Conservation (phyloP, 2,329 filamentous ascomycete species). For the Peltaster fructicola region DNA sequence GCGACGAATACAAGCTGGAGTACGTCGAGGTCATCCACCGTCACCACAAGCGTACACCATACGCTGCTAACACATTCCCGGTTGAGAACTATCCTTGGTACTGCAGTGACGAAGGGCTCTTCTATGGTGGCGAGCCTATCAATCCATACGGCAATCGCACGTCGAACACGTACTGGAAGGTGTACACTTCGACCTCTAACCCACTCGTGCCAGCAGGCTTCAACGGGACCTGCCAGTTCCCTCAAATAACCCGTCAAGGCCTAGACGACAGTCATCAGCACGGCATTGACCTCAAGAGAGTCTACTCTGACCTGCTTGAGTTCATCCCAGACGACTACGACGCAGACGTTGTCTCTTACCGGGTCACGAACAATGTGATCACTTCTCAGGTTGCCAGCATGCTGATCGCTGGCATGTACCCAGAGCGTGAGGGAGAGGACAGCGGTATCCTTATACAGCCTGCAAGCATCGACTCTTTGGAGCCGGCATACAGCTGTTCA, state of each 20-base stretch:
- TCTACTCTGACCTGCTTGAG: constrained; percentile 51
- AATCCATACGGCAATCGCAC: constrained; percentile 28
- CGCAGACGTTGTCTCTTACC: constrained; percentile 37
- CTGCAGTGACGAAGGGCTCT: constrained; percentile 53
- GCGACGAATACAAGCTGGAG: constrained; percentile 41
- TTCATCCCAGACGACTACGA: constrained; percentile 42
- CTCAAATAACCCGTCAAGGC: constrained; percentile 56
- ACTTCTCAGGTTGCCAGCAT: constrained; percentile 66
- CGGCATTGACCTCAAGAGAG: constrained; percentile 56
- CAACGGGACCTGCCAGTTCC: constrained; percentile 60
- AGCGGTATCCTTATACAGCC: constrained; percentile 31
- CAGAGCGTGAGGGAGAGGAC: constrained; percentile 12
- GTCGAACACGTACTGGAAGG: constrained; percentile 46
- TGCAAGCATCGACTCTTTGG: constrained; percentile 48
- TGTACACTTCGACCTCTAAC: constrained; percentile 44
- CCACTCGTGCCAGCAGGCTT: constrained; percentile 50
- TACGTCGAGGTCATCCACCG: constrained; percentile 74
- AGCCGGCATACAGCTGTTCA: constrained; percentile 53
- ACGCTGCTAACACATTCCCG: constrained; percentile 60
- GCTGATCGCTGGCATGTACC: constrained; percentile 55
- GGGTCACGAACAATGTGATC: constrained; percentile 69
- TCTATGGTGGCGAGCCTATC: constrained; percentile 47
- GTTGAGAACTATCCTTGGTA: constrained; percentile 55
- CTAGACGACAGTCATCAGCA: constrained; percentile 60
- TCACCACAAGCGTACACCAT: constrained; percentile 73